Conservation (phyloP, 2,329 filamentous ascomycete species). For the Colletotrichum scovillei region DNA sequence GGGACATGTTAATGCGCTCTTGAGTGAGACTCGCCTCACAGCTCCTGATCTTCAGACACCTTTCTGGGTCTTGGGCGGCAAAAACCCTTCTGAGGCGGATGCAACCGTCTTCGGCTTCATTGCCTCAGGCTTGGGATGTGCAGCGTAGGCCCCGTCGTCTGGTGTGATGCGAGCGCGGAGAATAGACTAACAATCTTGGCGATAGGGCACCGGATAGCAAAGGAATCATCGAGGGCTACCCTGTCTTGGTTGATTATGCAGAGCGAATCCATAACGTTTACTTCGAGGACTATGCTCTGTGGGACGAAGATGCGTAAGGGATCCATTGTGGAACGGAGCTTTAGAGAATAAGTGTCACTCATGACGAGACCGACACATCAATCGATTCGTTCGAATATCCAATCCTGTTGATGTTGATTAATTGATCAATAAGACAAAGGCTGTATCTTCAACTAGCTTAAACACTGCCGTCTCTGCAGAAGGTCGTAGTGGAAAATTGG, state of each 20-base stretch:
- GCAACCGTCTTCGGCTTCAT: slow-evolving; percentile 69
- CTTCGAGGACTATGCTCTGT: background rate
- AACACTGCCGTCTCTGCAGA: background rate
- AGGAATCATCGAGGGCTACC: background rate
- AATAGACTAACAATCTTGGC: background rate
- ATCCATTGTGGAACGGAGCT: background rate
- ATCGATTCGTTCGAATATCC: background rate
- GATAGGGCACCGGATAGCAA: background rate
- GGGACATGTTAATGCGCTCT: slow-evolving; percentile 59
- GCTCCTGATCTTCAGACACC: slow-evolving; percentile 42
- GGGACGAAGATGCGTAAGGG: background rate
- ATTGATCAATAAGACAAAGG: too few relatives aligned
- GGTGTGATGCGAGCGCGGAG: background rate
- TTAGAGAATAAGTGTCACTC: background rate
- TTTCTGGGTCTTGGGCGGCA: slow-evolving; percentile 69
- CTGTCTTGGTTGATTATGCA: background rate
- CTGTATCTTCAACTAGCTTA: background rate
- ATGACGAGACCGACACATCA: background rate
- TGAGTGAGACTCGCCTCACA: slow-evolving; percentile 49
- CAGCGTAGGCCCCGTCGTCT: slow-evolving; percentile 58
- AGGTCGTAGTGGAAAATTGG: background rate
- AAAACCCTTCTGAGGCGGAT: slow-evolving; percentile 67
- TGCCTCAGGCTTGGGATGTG: slow-evolving; percentile 60
- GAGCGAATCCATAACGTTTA: background rate
- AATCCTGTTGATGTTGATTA: too few relatives aligned